Percentiles rank a stretch among this genome's conserved stretches.
Conservation (phyloP, 1,284 basidiomycete species). For the Chiua sp. region DNA sequence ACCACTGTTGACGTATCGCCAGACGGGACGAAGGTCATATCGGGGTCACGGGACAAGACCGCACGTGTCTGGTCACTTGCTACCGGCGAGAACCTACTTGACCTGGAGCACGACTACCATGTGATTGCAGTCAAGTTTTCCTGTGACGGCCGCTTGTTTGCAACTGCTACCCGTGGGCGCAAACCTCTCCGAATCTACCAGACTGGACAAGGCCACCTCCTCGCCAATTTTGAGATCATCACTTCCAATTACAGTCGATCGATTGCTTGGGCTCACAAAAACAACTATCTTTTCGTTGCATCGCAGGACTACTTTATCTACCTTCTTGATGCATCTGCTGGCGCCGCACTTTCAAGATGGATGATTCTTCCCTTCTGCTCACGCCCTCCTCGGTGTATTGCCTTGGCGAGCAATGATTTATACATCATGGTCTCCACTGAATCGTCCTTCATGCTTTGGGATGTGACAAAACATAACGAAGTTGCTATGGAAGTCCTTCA, state of each 20-base stretch:
- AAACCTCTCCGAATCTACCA: not conserved
- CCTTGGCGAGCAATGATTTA: not conserved
- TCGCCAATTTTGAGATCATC: too few relatives aligned
- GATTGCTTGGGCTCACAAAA: not conserved
- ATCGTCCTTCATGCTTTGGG: not conserved
- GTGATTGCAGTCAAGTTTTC: not conserved
- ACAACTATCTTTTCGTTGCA: too few relatives aligned
- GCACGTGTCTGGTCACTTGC: not conserved
- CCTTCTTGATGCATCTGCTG: not conserved
- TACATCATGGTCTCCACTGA: not conserved
- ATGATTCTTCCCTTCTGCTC: not conserved
- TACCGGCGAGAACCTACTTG: not conserved
- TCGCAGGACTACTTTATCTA: too few relatives aligned
- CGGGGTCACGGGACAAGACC: not conserved
- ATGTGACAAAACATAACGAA: not conserved
- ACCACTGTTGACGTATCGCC: not conserved
- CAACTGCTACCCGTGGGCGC: not conserved
- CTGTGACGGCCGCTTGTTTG: too few relatives aligned
- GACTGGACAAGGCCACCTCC: not conserved
- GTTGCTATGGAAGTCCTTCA: not conserved
- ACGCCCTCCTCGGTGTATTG: not conserved
- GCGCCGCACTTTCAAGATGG: not conserved
- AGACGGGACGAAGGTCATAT: not conserved
- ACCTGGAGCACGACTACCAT: not conserved
- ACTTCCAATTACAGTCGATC: too few relatives aligned